These are phyloP conservation scores for Reutealis trisperma DNA, from an alignment of 345 rosid species.

Conservation along the genomic window DNA sequence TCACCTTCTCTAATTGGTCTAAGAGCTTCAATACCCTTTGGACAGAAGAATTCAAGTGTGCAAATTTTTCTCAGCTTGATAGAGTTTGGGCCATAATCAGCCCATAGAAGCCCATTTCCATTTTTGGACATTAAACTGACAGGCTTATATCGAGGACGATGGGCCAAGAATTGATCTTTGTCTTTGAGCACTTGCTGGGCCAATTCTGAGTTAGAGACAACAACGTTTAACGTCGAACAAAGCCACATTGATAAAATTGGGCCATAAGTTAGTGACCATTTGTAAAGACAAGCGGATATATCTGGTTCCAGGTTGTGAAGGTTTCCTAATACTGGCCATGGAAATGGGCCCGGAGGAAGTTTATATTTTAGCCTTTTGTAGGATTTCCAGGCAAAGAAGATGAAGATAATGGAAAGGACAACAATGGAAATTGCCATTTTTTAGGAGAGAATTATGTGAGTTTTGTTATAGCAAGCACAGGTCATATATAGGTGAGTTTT, in stretches of 20 bases:
- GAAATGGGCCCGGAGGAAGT: constrained; percentile 80
- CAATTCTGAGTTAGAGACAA: constrained; percentile 66
- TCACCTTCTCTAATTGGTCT: constrained; percentile 91
- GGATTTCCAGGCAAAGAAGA: neutral
- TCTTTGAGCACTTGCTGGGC: constrained; percentile 81
- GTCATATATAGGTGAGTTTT: too few relatives aligned
- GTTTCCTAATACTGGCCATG: constrained; percentile 85
- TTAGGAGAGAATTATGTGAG: too few relatives aligned
- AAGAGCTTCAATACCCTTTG: constrained; percentile 66
- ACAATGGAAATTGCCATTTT: neutral
- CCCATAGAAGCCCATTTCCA: constrained; percentile 86
- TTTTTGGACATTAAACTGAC: constrained; percentile 58
- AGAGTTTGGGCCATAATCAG: constrained; percentile 84
- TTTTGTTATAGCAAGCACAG: too few relatives aligned
- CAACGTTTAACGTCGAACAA: constrained; percentile 73
- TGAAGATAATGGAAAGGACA: neutral
- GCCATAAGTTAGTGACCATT: constrained; percentile 78
- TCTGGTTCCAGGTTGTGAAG: constrained; percentile 81
- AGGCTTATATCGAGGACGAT: constrained; percentile 64
- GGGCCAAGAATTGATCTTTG: constrained; percentile 67
- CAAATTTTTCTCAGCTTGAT: constrained; percentile 84
- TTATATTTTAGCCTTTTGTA: constrained; percentile 26
- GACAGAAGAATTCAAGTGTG: constrained; percentile 78
- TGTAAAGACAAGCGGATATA: constrained; percentile 66
- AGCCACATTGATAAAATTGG: constrained; percentile 87